Base-by-base conservation (phyloP, 495 filamentous ascomycete genomes). In the Copromyces sp. region DNA sequence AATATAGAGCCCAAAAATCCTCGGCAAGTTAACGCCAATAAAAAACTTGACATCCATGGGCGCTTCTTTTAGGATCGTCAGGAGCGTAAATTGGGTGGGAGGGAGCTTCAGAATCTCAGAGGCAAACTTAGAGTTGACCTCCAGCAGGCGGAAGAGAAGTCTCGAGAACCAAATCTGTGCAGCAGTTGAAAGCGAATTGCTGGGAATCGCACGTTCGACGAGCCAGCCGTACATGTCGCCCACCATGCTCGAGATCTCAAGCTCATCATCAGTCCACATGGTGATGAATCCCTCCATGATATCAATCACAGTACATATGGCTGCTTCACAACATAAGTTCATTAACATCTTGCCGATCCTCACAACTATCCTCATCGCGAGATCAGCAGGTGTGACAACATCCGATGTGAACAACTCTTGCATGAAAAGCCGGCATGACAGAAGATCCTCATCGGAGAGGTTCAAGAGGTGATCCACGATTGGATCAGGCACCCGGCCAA, bases 201-300 rank as follows among this genome's bases (percentile, higher is more conserved):
- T 89, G 38, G 87, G 83, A 17, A 97, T 77, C 2, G 88, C 85
- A 20, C 83, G 84, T 41, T 87, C 88, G 29, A 93, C 86, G 75
- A 95, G 90, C 87, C 92, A 94, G 29, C 85, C 79, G 80, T 97
- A 98, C n/a, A 98, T 79, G 61, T 93, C 90, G 68, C 88, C 85
- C 37, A 89, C 93, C 70, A 86, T 84, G 1, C 88, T 85, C 17
- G 83, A 84, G 20, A 96, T 80, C n/a, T 88, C 83, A 40, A 82
- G 80, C 16, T 81, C 82, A 2, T 81, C 82, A 47, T 84, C 82
- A 29, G 86, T 80, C 93, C 93, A 97, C 71, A 90, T 81, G 35
- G 83, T 76, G 38, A 84, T 87, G 73, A 94, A 86, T 72, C 87
- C 85, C 69, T 84, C 84, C 84, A 98, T 86, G 74, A 93, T 82